A percentile compares a stretch with the other conserved stretches of the same genome.
phyloP scores from a whole-genome alignment of 192 early-diverging fungal genomes.

The Backusella sp. region DNA sequence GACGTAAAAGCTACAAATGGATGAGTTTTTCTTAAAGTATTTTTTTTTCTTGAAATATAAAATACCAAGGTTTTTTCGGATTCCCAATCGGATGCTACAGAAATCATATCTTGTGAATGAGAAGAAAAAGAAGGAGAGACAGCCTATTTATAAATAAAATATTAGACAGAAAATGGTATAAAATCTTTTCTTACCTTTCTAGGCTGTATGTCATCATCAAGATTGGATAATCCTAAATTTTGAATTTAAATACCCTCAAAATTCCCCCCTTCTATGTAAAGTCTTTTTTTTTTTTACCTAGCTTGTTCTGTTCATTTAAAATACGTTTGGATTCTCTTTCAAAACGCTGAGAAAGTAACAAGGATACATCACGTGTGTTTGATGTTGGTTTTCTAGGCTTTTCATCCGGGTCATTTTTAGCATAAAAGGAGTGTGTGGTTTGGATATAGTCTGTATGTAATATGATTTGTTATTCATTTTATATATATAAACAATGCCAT shows the following conservation, averaged over 20 bases:
- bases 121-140: not conserved
- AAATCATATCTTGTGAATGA: conserved; percentile 3
- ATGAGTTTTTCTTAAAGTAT: not conserved
- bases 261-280: not conserved
- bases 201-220: not conserved
- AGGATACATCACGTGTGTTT: conserved; percentile 2
- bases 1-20: conserved; percentile 2
- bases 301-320: not conserved
- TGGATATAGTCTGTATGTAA: conserved; percentile 13
- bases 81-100: not conserved
- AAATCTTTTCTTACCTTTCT: not conserved
- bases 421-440: conserved; percentile 7
- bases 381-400: not conserved
- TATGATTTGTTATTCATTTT: not conserved
- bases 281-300: not conserved
- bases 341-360: not conserved
- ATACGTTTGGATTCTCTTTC: not conserved
- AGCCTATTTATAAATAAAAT: not conserved
- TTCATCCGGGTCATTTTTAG: not conserved
- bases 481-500: not conserved
- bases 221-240: not conserved
- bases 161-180: not conserved
- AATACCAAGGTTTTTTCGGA: not conserved
- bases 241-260: not conserved
- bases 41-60: not conserved